These are phyloP conservation scores for Botryobasidium botryosum DNA, from an alignment of 768 basidiomycete species.

Conservation along the genomic window DNA sequence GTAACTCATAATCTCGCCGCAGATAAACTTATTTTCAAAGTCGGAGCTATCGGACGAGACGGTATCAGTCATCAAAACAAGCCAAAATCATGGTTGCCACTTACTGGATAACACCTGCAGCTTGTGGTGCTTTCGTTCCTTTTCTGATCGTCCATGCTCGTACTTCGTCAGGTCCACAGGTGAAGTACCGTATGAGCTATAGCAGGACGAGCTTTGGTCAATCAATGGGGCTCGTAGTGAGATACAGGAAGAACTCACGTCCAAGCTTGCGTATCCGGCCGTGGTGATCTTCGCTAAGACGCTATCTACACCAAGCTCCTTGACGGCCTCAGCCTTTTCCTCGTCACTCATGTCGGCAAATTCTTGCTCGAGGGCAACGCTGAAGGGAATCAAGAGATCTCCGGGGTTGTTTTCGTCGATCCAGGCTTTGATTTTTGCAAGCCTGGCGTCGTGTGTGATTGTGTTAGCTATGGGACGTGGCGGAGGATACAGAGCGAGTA, in stretches of 20 bases:
- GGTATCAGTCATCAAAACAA: neutral
- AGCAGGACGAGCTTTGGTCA: neutral
- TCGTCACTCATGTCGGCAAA: constrained; percentile 33
- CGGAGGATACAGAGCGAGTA: constrained; percentile 18
- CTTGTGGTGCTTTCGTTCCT: constrained; percentile 89
- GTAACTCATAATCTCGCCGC: constrained; percentile 91
- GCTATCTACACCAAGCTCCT: constrained; percentile 53
- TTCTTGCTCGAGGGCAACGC: constrained; percentile 84
- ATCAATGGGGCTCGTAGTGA: neutral
- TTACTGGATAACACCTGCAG: constrained; percentile 95
- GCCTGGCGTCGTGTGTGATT: constrained; percentile 27
- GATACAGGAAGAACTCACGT: constrained; percentile 31
- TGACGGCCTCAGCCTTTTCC: constrained; percentile 63
- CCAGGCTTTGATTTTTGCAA: constrained; percentile 96
- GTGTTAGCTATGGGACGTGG: neutral
- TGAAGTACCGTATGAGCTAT: constrained; percentile 90
- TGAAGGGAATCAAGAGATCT: constrained; percentile 91
- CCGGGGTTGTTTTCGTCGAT: constrained; percentile 94
- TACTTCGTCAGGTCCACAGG: constrained; percentile 91
- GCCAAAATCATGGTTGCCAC: constrained; percentile 17
- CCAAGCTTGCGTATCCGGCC: constrained; percentile 75
- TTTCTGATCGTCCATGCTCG: constrained; percentile 95
- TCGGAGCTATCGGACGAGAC: constrained; percentile 42
- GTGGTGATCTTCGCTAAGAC: constrained; percentile 88
- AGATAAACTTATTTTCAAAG: constrained; percentile 96